phyloP scores from a whole-genome alignment of 1,284 basidiomycete species.

The Leccinum fuscescens region DNA sequence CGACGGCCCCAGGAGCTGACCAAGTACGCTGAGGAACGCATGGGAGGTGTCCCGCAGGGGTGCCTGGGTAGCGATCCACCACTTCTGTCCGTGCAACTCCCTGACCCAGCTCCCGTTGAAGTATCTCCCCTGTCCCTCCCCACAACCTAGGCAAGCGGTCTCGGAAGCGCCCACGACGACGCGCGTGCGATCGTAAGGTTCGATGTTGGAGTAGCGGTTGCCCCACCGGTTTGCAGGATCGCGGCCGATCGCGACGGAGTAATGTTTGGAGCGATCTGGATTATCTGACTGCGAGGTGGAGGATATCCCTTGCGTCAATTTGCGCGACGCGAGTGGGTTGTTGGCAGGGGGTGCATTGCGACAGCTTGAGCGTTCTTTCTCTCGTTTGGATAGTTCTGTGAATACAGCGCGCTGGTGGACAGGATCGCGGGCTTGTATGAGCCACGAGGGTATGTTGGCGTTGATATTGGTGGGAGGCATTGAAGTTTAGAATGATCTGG shows the following conservation, averaged over 20 bases:
- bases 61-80: constrained; percentile 85
- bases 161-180: constrained; percentile 44
- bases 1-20: constrained; percentile 47
- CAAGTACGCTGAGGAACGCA: constrained; percentile 69
- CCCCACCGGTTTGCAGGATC: constrained; percentile 42
- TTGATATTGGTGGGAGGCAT: background rate
- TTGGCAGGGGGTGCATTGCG: constrained; percentile 15
- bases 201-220: constrained; percentile 74
- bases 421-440: constrained; percentile 13
- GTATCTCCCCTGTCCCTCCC: constrained; percentile 49
- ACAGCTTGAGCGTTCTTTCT: constrained; percentile 23
- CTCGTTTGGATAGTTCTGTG: constrained; percentile 22
- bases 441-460: constrained; percentile 18
- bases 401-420: constrained; percentile 16
- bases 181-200: constrained; percentile 78
- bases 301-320: constrained; percentile 23
- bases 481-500: background rate
- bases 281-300: constrained; percentile 29
- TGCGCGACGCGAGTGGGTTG: constrained; percentile 7
- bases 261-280: constrained; percentile 40
- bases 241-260: constrained; percentile 53
- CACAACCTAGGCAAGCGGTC: constrained; percentile 19
- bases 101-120: constrained; percentile 83
- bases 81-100: constrained; percentile 67
- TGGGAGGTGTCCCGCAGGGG: constrained; percentile 69